phyloP scores from a whole-genome alignment of 257 asterid species.

The Jacaranda mimosifolia region DNA sequence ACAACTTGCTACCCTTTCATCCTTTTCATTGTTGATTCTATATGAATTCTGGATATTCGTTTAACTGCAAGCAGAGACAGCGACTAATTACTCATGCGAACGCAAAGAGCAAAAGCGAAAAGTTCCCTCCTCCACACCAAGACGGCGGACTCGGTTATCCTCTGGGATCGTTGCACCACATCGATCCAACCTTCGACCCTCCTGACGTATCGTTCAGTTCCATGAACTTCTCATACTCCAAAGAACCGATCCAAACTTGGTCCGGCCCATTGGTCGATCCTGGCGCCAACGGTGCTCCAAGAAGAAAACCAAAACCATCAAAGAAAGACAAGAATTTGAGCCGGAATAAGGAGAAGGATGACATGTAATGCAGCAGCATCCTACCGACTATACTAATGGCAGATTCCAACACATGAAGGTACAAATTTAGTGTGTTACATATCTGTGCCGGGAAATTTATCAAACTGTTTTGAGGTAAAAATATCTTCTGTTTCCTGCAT shows the following conservation, averaged over 20 bases:
- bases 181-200: slow-evolving; percentile 63
- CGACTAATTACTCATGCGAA: slow-evolving; percentile 77
- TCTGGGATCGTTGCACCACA: slow-evolving; percentile 65
- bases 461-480: slow-evolving; percentile 37
- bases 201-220: slow-evolving; percentile 81
- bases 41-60: too few relatives aligned
- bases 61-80: slow-evolving; percentile 62
- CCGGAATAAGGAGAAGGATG: slow-evolving; percentile 52
- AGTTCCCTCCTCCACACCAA: slow-evolving; percentile 91
- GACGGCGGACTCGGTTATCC: slow-evolving; percentile 83
- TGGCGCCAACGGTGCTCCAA: slow-evolving; percentile 47
- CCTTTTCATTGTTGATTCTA: too few relatives aligned
- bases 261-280: slow-evolving; percentile 84
- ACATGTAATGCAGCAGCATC: slow-evolving; percentile 41
- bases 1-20: too few relatives aligned
- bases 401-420: slow-evolving; percentile 39
- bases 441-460: too few relatives aligned
- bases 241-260: slow-evolving; percentile 87
- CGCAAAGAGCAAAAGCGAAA: slow-evolving; percentile 90
- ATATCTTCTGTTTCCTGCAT: slow-evolving; percentile 21
- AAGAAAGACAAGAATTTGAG: slow-evolving; percentile 55
- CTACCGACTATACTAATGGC: not conserved
- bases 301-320: slow-evolving; percentile 61
- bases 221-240: slow-evolving; percentile 72
- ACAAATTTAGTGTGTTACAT: slow-evolving; percentile 39